A percentile compares a stretch with the other conserved stretches of the same genome.
Evolutionary conservation across 768 basidiomycete species (phyloP).

Genomic region (Baorangia bicolor): DNA sequence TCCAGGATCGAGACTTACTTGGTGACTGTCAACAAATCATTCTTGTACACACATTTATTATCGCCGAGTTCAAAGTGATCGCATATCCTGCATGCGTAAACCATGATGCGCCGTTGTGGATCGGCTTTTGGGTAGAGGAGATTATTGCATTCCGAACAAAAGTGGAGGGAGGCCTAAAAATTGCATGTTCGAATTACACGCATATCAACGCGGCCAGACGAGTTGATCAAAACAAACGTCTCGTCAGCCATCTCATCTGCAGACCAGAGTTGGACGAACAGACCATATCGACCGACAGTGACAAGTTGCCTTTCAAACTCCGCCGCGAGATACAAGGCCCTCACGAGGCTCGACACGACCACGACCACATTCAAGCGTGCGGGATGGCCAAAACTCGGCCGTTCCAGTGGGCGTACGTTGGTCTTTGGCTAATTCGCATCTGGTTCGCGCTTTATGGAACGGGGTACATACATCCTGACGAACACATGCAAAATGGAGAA

Average conservation of each 20-base stretch:
- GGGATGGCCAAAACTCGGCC: slow-evolving; percentile 12
- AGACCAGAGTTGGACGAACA: slow-evolving; percentile 16
- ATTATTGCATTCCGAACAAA: slow-evolving; percentile 95
- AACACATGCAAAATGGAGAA: slow-evolving; percentile 43
- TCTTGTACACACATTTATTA: slow-evolving; percentile 89
- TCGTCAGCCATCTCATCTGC: slow-evolving; percentile 15
- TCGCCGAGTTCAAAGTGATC: slow-evolving; percentile 79
- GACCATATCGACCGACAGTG: slow-evolving; percentile 24
- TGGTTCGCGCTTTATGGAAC: slow-evolving; percentile 35
- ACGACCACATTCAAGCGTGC: not conserved
- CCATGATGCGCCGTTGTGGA: slow-evolving; percentile 77
- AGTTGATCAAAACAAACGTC: slow-evolving; percentile 1
- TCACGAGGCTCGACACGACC: not conserved
- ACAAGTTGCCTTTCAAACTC: slow-evolving; percentile 31
- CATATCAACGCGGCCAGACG: not conserved
- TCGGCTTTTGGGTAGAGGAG: slow-evolving; percentile 93
- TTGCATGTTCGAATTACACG: not conserved
- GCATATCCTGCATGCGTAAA: slow-evolving; percentile 92
- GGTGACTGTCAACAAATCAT: slow-evolving; percentile 90
- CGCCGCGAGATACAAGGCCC: not conserved
- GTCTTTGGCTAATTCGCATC: slow-evolving; percentile 29
- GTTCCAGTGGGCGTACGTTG: slow-evolving; percentile 20
- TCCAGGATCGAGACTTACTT: slow-evolving; percentile 54
- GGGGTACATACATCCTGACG: slow-evolving; percentile 43
- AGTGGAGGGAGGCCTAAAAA: slow-evolving; percentile 75